Percentiles rank a stretch among this genome's conserved stretches.
phyloP scores from a whole-genome alignment of 371 early-diverging fungal species.

The Lichtheimia ornata region DNA sequence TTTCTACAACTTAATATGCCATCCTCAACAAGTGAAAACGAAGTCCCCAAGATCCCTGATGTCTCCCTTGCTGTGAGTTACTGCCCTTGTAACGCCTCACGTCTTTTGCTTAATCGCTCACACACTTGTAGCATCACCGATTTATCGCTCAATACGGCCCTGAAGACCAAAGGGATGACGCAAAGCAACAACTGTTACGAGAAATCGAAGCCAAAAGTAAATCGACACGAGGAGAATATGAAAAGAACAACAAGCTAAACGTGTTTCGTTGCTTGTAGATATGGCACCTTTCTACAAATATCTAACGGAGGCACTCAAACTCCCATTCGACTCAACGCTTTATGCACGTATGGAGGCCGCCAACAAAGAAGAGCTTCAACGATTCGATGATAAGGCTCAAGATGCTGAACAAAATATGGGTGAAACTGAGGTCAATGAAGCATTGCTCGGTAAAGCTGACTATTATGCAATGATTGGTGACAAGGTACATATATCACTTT shows the following conservation, averaged over 20 bases:
- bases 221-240: slow-evolving; percentile 9
- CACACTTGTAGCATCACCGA: slow-evolving; percentile 57
- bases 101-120: neutral
- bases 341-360: slow-evolving; percentile 58
- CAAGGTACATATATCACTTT: slow-evolving; percentile 61
- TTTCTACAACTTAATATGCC: slow-evolving; percentile 1
- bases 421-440: slow-evolving; percentile 93
- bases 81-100: neutral
- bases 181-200: slow-evolving; percentile 60
- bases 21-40: slow-evolving; percentile 38
- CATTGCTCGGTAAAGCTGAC: slow-evolving; percentile 89
- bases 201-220: slow-evolving; percentile 77
- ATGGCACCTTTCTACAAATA: slow-evolving; percentile 85
- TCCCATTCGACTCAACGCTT: slow-evolving; percentile 56
- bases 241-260: neutral
- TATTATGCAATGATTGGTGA: slow-evolving; percentile 93
- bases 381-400: slow-evolving; percentile 80
- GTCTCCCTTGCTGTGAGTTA: slow-evolving; percentile 57
- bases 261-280: slow-evolving; percentile 43
- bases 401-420: slow-evolving; percentile 93
- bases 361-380: slow-evolving; percentile 75
- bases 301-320: slow-evolving; percentile 65
- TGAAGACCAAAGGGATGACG: slow-evolving; percentile 55
- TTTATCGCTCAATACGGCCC: slow-evolving; percentile 76
- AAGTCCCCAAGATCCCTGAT: slow-evolving; percentile 79